Evolutionary conservation across 352 stramenopile species (phyloP).

Genomic region (Globisporangium paroecandrum): DNA sequence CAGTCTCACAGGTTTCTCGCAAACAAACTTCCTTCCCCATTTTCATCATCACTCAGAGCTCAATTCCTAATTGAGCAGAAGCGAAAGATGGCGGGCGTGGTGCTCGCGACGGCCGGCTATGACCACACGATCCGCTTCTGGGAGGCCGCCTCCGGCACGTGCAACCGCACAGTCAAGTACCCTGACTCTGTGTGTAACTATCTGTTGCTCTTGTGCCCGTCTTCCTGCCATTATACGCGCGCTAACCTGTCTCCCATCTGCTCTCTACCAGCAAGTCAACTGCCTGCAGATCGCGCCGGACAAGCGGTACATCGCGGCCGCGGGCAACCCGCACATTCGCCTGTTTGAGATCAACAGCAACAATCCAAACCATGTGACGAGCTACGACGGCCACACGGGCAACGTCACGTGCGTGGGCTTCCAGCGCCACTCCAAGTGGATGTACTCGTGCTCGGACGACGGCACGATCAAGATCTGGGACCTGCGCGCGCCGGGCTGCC

Average conservation of each 20-base stretch:
- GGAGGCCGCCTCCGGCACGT: slow-evolving; percentile 95
- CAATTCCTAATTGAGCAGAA: background rate
- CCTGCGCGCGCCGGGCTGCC: slow-evolving; percentile 76
- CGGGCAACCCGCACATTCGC: slow-evolving; percentile 96
- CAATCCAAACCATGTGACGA: slow-evolving; percentile 94
- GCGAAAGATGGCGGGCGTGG: slow-evolving; percentile 85
- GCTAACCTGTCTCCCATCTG: background rate
- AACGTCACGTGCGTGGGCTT: slow-evolving; percentile 98
- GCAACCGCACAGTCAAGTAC: slow-evolving; percentile 94
- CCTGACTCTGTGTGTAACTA: slow-evolving; percentile 82
- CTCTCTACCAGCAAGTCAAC: slow-evolving; percentile 88
- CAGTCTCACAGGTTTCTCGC: too few relatives aligned
- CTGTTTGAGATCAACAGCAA: slow-evolving; percentile 97
- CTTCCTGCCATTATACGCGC: background rate
- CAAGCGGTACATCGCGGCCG: slow-evolving; percentile 96
- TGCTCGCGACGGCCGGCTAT: slow-evolving; percentile 96
- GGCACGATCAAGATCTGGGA: slow-evolving; percentile 95
- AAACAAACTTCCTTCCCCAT: background rate
- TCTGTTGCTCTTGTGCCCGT: background rate
- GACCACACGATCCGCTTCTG: slow-evolving; percentile 99
- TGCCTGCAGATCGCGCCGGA: slow-evolving; percentile 96
- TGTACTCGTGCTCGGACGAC: slow-evolving; percentile 98
- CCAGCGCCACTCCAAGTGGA: slow-evolving; percentile 96
- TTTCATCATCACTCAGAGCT: background rate
- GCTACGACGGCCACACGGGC: slow-evolving; percentile 93